phyloP scores from a whole-genome alignment of 148 eudicot species.

The Hydrangea macrophylla region DNA sequence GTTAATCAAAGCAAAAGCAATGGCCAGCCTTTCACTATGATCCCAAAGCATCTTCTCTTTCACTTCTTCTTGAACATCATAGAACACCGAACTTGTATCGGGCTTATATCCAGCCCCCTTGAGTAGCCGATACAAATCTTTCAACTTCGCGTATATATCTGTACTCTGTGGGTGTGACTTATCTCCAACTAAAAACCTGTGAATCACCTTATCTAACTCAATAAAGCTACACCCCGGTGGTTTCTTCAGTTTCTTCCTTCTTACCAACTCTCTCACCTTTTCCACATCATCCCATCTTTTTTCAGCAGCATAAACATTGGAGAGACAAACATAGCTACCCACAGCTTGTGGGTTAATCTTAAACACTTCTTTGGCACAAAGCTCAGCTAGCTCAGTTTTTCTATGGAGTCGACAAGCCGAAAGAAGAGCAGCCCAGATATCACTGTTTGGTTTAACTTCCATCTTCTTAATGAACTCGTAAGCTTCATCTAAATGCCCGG shows the following conservation, averaged over 20 bases:
- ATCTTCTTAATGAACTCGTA: conserved; percentile 28
- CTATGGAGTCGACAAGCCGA: conserved; percentile 36
- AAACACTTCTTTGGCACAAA: conserved; percentile 25
- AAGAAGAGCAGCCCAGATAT: conserved; percentile 35
- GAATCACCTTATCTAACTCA: conserved; percentile 17
- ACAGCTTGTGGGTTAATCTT: conserved; percentile 16
- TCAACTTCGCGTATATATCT: conserved; percentile 14
- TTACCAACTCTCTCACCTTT: conserved; percentile 26
- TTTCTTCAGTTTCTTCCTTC: conserved; percentile 23
- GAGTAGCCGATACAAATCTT: conserved; percentile 13
- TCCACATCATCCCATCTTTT: conserved; percentile 42
- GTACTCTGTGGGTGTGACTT: conserved; percentile 14
- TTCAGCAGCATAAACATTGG: conserved; percentile 35
- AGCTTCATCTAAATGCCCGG: conserved; percentile 39
- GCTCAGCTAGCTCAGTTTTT: conserved; percentile 33
- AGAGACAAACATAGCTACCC: conserved; percentile 32
- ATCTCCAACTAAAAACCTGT: conserved; percentile 24
- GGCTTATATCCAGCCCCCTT: conserved; percentile 18
- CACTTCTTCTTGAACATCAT: conserved; percentile 17
- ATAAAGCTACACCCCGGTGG: conserved; percentile 28
- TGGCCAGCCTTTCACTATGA: conserved; percentile 17
- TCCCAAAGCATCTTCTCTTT: conserved; percentile 21
- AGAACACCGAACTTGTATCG: conserved; percentile 20
- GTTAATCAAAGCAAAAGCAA: conserved; percentile 17
- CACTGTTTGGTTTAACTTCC: conserved; percentile 27